Evolutionary conservation across 2,329 filamentous ascomycete species (phyloP).

Genomic region (Paecilomyces formosus): DNA sequence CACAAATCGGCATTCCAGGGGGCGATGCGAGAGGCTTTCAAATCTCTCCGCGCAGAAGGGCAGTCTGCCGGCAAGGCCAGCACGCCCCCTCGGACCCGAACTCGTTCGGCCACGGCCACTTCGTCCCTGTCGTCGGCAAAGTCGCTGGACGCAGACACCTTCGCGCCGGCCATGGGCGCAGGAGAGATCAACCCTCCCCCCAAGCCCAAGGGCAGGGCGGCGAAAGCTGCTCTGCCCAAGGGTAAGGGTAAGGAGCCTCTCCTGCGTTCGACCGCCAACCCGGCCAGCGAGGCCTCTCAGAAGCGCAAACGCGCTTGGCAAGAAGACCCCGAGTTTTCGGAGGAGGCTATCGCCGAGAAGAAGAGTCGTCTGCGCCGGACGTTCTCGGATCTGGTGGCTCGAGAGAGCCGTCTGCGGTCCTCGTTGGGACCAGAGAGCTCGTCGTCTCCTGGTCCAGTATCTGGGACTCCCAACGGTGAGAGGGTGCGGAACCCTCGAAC

Average conservation of each 20-base stretch:
- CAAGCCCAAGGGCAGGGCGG: conserved; percentile 15
- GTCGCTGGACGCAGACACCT: conserved; percentile 27
- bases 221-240: conserved; percentile 18
- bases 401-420: conserved; percentile 19
- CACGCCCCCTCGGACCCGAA: conserved; percentile 9
- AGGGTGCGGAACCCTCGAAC: background rate
- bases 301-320: conserved; percentile 22
- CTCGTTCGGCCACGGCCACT: conserved; percentile 18
- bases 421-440: conserved; percentile 9
- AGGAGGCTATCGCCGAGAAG: conserved; percentile 17
- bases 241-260: conserved; percentile 3
- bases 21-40: conserved; percentile 21
- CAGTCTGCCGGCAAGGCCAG: conserved; percentile 1
- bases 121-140: conserved; percentile 35
- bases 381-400: conserved; percentile 13
- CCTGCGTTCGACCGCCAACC: conserved; percentile 10
- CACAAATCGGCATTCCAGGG: conserved; percentile 22
- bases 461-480: background rate
- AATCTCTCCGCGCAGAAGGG: conserved; percentile 10
- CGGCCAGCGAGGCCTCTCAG: conserved; percentile 14
- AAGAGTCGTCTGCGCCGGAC: conserved; percentile 14
- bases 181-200: conserved; percentile 8
- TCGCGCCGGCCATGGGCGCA: conserved; percentile 15
- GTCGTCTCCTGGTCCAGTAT: background rate
- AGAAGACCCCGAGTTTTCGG: conserved; percentile 20